Conservation (phyloP, 2,329 filamentous ascomycete genomes). For the Sordariomycetes sp. region DNA sequence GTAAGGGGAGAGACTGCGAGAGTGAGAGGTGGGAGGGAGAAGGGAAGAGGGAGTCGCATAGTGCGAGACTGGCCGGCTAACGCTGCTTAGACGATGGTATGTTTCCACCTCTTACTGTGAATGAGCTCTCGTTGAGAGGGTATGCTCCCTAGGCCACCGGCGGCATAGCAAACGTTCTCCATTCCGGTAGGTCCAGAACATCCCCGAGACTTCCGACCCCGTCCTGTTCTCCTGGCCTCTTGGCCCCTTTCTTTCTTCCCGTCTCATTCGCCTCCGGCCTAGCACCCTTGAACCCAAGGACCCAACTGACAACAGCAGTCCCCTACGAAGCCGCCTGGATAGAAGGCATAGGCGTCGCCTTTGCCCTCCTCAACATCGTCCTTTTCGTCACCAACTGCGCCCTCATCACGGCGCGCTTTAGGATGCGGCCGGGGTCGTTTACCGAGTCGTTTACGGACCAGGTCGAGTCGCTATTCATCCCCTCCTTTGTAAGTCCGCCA, state of each 20-base stretch:
- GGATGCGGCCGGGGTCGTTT: slow-evolving; percentile 10
- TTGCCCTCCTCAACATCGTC: slow-evolving; percentile 49
- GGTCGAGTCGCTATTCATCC: slow-evolving; percentile 65
- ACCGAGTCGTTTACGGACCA: slow-evolving; percentile 58
- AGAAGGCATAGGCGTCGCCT: slow-evolving; percentile 40
- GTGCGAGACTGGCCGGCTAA: not conserved
- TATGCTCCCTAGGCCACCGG: slow-evolving; percentile 33
- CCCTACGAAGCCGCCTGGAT: slow-evolving; percentile 27
- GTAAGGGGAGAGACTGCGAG: not conserved
- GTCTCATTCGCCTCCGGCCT: too few relatives aligned
- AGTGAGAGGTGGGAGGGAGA: too few relatives aligned
- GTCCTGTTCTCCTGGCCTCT: too few relatives aligned
- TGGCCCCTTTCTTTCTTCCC: too few relatives aligned
- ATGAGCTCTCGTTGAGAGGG: not conserved
- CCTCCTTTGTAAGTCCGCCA: slow-evolving; percentile 40
- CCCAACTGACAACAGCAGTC: not conserved
- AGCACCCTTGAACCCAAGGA: too few relatives aligned
- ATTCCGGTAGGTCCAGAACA: slow-evolving; percentile 29
- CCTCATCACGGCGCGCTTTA: slow-evolving; percentile 56
- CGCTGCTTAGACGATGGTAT: slow-evolving; percentile 2
- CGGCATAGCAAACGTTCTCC: slow-evolving; percentile 40
- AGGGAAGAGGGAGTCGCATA: too few relatives aligned
- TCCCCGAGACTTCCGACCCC: not conserved
- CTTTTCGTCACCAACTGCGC: slow-evolving; percentile 51
- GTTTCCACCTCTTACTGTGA: not conserved